Evolutionary conservation across 1,139 yeast species (phyloP).

Genomic region (Saccharomycopsis crataegensis): DNA sequence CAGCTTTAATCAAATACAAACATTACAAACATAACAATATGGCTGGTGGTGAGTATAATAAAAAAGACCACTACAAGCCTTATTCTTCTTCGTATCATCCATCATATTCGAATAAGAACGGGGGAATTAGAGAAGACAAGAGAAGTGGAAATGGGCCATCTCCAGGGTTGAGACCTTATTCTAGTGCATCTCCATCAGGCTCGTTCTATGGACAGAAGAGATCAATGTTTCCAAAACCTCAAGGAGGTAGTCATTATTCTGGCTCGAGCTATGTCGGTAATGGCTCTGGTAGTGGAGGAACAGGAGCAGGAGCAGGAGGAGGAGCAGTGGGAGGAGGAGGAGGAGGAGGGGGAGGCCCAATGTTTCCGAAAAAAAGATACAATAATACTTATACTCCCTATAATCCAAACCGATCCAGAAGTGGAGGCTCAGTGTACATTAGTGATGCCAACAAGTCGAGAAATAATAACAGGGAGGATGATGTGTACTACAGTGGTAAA

Average conservation of each 20-base stretch:
- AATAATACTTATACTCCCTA: conserved; percentile 3
- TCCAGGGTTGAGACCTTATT: too few relatives aligned
- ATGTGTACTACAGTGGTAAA: neutral
- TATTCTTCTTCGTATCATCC: conserved; percentile 8
- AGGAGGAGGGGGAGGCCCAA: neutral
- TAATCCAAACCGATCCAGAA: conserved; percentile 1
- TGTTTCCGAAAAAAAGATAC: conserved; percentile 12
- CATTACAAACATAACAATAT: neutral
- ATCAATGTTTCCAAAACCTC: conserved; percentile 7
- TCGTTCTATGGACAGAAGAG: neutral
- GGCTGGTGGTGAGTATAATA: conserved; percentile 15
- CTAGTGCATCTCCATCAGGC: neutral
- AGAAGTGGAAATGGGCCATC: neutral
- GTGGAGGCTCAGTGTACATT: conserved; percentile 14
- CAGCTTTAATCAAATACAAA: neutral
- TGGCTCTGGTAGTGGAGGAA: neutral
- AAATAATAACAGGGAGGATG: neutral
- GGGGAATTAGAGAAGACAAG: neutral
- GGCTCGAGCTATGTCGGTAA: neutral
- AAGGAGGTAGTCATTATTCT: conserved; percentile 4
- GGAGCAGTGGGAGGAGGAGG: conserved; percentile 1
- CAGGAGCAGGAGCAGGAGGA: neutral
- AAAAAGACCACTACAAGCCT: conserved; percentile 18
- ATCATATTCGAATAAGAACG: neutral
- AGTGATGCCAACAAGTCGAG: conserved; percentile 9